A percentile compares a stretch with the other conserved stretches of the same genome.
Evolutionary conservation across 192 early-diverging fungal species (phyloP).

Genomic region (Podila verticillata): DNA sequence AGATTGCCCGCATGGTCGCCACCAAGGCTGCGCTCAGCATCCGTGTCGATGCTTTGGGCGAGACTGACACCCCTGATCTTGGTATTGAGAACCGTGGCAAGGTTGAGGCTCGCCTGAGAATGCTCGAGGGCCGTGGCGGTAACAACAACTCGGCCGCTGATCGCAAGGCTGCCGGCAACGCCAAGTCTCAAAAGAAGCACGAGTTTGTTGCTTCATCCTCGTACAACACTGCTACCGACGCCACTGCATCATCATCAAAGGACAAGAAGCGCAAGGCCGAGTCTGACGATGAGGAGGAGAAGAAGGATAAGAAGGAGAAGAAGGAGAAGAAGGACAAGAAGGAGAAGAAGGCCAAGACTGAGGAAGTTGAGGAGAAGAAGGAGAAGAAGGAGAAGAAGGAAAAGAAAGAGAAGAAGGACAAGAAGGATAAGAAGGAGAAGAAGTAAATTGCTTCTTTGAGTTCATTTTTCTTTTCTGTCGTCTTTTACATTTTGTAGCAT

Average conservation of each 20-base stretch:
- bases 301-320: slow-evolving; percentile 53
- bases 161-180: slow-evolving; percentile 74
- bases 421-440: slow-evolving; percentile 47
- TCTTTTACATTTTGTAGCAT: background rate
- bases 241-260: slow-evolving; percentile 34
- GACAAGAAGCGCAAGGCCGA: slow-evolving; percentile 58
- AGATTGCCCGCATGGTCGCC: slow-evolving; percentile 94
- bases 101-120: slow-evolving; percentile 87
- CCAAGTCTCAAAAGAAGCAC: slow-evolving; percentile 72
- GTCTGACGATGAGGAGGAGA: slow-evolving; percentile 33
- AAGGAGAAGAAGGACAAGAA: slow-evolving; percentile 58
- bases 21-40: slow-evolving; percentile 91
- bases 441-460: slow-evolving; percentile 19
- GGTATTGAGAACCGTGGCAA: slow-evolving; percentile 89
- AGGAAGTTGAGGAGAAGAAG: slow-evolving; percentile 58
- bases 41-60: slow-evolving; percentile 93
- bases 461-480: background rate
- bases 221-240: slow-evolving; percentile 57
- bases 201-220: slow-evolving; percentile 61
- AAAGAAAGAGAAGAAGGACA: slow-evolving; percentile 54
- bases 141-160: slow-evolving; percentile 62
- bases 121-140: slow-evolving; percentile 84
- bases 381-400: slow-evolving; percentile 54
- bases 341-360: slow-evolving; percentile 49
- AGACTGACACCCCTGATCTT: slow-evolving; percentile 79